Evolutionary conservation across 805 yeast species (phyloP).

Genomic region (Candida succiphila): DNA sequence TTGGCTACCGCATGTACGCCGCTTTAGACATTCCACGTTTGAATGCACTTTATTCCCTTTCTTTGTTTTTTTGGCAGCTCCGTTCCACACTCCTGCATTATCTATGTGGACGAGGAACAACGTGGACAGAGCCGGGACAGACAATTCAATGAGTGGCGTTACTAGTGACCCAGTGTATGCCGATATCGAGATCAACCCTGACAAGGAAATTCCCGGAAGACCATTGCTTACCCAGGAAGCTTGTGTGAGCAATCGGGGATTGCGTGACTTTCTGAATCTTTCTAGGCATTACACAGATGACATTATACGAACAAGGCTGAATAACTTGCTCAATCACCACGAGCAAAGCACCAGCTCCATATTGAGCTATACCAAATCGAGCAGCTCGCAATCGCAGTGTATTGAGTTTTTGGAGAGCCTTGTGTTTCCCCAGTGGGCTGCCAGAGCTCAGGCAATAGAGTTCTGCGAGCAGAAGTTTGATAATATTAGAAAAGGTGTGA

Average conservation of each 20-base stretch:
- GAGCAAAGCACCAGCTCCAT: constrained; percentile 12
- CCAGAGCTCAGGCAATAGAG: constrained; percentile 27
- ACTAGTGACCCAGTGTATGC: too few species aligned
- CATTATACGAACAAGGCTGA: constrained; percentile 30
- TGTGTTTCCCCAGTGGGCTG: constrained; percentile 38
- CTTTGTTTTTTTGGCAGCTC: too few species aligned
- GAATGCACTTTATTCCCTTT: too few species aligned
- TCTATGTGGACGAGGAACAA: too few species aligned
- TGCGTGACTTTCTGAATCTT: constrained; percentile 24
- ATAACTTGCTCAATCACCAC: constrained; percentile 25
- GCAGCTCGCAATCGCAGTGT: constrained; percentile 25
- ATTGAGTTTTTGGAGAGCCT: constrained; percentile 23
- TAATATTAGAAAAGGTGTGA: constrained; percentile 20
- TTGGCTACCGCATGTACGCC: too few species aligned
- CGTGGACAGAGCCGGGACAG: too few species aligned
- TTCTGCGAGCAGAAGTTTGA: constrained; percentile 28
- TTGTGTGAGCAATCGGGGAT: constrained; percentile 25
- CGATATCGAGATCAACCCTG: constrained; percentile 14
- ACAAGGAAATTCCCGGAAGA: constrained; percentile 11
- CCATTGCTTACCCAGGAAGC: constrained; percentile 19
- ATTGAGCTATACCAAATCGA: too few species aligned
- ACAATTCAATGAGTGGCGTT: too few species aligned
- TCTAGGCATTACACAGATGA: constrained; percentile 35
- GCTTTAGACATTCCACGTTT: too few species aligned
- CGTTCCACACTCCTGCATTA: too few species aligned